Evolutionary conservation across 2,329 filamentous ascomycete species (phyloP).

Genomic region (Nothopassalora personata): DNA sequence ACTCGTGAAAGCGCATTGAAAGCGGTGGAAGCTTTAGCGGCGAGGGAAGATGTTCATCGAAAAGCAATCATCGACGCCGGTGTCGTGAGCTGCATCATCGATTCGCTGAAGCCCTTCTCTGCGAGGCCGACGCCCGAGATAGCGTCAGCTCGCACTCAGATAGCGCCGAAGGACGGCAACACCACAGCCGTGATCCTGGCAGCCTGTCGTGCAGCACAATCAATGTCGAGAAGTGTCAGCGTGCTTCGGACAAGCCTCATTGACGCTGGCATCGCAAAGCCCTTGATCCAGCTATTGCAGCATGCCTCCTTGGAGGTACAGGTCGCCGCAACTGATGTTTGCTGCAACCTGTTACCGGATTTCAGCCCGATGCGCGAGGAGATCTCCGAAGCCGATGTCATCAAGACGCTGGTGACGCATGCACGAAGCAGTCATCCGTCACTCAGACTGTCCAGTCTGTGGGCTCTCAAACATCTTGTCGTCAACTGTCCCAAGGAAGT

Average conservation of each 20-base stretch:
- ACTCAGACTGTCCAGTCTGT: constrained; percentile 77
- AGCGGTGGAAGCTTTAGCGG: constrained; percentile 74
- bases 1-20: constrained; percentile 71
- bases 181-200: constrained; percentile 73
- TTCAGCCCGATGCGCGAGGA: constrained; percentile 87
- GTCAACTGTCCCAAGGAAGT: constrained; percentile 63
- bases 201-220: constrained; percentile 74
- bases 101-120: constrained; percentile 64
- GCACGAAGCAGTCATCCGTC: constrained; percentile 75
- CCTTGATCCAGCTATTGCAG: constrained; percentile 68
- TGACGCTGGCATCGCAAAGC: constrained; percentile 74
- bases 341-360: constrained; percentile 80
- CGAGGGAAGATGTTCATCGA: constrained; percentile 76
- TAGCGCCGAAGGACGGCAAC: constrained; percentile 62
- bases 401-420: constrained; percentile 74
- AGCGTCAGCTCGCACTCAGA: constrained; percentile 30
- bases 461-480: constrained; percentile 89
- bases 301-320: constrained; percentile 74
- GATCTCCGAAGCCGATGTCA: constrained; percentile 66
- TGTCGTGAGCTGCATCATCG: constrained; percentile 74
- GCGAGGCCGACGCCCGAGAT: constrained; percentile 25
- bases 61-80: constrained; percentile 78
- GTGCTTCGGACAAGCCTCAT: constrained; percentile 80
- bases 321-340: constrained; percentile 75
- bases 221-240: constrained; percentile 77